Evolutionary conservation across 148 eudicot genomes (phyloP), one percentile per base, ranked within the genome.

Genomic region (Chenopodium berlandieri): DNA sequence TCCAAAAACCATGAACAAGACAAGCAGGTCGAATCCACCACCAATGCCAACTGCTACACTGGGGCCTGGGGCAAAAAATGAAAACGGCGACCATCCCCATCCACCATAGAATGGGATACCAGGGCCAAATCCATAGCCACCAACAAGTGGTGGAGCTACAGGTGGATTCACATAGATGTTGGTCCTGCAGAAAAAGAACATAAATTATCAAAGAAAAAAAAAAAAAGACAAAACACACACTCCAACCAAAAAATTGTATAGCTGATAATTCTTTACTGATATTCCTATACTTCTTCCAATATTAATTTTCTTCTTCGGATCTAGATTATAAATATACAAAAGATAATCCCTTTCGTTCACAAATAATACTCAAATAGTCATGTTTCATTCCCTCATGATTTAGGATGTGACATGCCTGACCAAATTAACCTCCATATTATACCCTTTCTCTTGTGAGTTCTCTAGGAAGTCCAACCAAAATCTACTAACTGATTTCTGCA

Each of bases 11-110:
- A 92, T 76, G 86, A 92, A 92, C 46, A 88, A 78, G 65, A 87
- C 87, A 75, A 96, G 80, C 23, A 85, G 83, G 16, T 96, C 98
- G 64, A 96, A 92, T 52, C 99, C 98, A 14, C 99, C 98, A 68
- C 99, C 99, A 71, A 93, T 69, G 17, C 98, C 97, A 17, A 94
- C 87, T 4, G 94, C 99, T 34, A 92, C 89, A 34, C 91, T 79
- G 0, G 99, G 99, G 63, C 97, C 97, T 12, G 99, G 97, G 60
- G 91, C 93, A 67, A 91, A 94, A 88, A 92, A 92, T 31, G 97
- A 92, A 82, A 96, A 94, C 13, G 99, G 99, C 0, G 97, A 91
- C 98, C 98, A 94, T 3, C 97, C 98, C 93, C 94, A 95, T 52
- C 99, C 99, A 20, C 98, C 99, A 74, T 93, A 94, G 68, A 67